Evolutionary conservation across 352 stramenopile genomes (phyloP), one percentile per base, ranked within the genome.

Genomic region (Pythium coloratum): DNA sequence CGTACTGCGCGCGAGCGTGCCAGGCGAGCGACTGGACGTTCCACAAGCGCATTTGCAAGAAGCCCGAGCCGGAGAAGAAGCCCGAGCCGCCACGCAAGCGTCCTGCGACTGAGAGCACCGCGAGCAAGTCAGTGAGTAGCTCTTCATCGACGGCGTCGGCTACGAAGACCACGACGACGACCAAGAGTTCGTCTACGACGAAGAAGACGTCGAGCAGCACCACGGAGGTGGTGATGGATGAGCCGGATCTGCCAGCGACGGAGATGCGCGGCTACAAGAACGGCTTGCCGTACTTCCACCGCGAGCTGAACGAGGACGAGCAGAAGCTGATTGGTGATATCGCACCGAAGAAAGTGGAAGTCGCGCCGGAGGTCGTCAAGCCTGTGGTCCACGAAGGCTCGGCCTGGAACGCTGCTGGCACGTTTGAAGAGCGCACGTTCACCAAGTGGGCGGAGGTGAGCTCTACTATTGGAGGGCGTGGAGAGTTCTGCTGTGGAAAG

Each of bases 301-400:
- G 97, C 65, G 97, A 99, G 75, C 76, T 99, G 38, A 96, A 90
- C 10, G 95, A 98, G 70, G 88, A 99, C 64, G 94, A 97, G 40
- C 98, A 98, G 72, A 83, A 76, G 49, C 91, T 99, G 73, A 98
- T 98, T 64, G 96, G 98, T 61, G 98, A 99, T 76, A 98, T 95
- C 67, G 85, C 86, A 36, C 89, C 88, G 0, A 88, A 96, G 76
- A 93, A 94, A 71, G 88, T 94, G 38, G 80, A 89, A 55, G 58
- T 72, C 1, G 76, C 79, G 14, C 76, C 75, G 0, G 73, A 76
- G 26, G 68, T 62, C 18, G 62, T 34, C 24, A 56, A 70, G 57
- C 42, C 78, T 1, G 59, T 70, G 20, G 69, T 62, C n/a, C 84
- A 92, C 71, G 82, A 90, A 56, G 89, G 86, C 6, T 97, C 90